These are phyloP conservation scores for Phaeosphaeriaceae sp. DNA, from an alignment of 2,329 filamentous ascomycete species.

Conservation along the genomic window DNA sequence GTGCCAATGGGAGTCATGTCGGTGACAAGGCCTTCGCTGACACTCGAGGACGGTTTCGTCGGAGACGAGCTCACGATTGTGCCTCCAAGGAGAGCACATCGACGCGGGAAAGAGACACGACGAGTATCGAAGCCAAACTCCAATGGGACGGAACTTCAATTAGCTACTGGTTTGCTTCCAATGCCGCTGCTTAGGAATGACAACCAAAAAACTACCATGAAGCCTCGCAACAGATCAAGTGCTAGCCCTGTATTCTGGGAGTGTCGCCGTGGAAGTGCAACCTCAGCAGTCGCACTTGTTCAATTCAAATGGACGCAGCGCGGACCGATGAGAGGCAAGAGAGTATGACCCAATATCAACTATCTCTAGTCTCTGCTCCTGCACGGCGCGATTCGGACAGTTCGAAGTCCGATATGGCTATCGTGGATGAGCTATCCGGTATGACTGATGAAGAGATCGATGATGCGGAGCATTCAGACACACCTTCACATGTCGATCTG, in stretches of 20 bases:
- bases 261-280: background rate
- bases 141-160: background rate
- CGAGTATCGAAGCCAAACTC: background rate
- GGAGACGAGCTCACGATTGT: background rate
- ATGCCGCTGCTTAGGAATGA: background rate
- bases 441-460: background rate
- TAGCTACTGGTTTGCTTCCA: background rate
- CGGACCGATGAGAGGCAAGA: too few species aligned
- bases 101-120: background rate
- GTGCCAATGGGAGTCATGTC: background rate
- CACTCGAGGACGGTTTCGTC: background rate
- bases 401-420: constrained; percentile 5
- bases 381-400: constrained; percentile 2
- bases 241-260: background rate
- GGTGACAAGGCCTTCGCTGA: background rate
- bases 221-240: background rate
- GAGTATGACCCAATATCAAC: too few species aligned
- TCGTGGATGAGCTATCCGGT: background rate
- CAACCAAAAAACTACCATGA: background rate
- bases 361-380: background rate
- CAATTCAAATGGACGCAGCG: too few species aligned
- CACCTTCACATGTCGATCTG: background rate
- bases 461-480: too few species aligned
- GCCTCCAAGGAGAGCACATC: background rate
- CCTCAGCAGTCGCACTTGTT: background rate